These are phyloP conservation scores for Coemansia sp. DNA, from an alignment of 192 early-diverging fungal species.

Conservation along the genomic window DNA sequence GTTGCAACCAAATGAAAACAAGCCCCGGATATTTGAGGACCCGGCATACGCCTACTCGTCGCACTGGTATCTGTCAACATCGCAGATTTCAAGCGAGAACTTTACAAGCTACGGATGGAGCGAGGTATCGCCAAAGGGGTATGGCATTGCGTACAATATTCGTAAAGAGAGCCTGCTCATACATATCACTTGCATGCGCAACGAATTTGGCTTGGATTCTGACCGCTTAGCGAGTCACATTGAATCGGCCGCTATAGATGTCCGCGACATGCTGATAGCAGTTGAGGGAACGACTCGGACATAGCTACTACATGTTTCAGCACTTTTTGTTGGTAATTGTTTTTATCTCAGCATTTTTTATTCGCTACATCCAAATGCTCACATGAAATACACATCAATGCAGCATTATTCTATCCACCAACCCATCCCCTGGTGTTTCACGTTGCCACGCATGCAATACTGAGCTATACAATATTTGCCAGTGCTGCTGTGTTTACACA, in stretches of 20 bases:
- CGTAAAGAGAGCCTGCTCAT: slow-evolving; percentile 80
- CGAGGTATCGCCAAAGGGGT: slow-evolving; percentile 84
- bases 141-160: slow-evolving; percentile 94
- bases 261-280: slow-evolving; percentile 53
- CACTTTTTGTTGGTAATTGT: not conserved
- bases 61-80: slow-evolving; percentile 94
- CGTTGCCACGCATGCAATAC: too few relatives aligned
- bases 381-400: too few relatives aligned
- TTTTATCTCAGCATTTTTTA: too few relatives aligned
- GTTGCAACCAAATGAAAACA: slow-evolving; percentile 67
- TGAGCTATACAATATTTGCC: too few relatives aligned
- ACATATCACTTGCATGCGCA: slow-evolving; percentile 74
- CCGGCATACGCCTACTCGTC: slow-evolving; percentile 75
- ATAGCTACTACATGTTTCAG: not conserved
- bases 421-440: too few relatives aligned
- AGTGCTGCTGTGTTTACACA: too few relatives aligned
- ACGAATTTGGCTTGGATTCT: slow-evolving; percentile 52
- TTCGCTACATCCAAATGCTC: too few relatives aligned
- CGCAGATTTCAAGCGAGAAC: slow-evolving; percentile 87
- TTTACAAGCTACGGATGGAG: slow-evolving; percentile 95
- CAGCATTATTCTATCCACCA: too few relatives aligned
- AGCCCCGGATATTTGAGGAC: slow-evolving; percentile 84
- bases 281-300: not conserved
- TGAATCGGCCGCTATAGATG: slow-evolving; percentile 80
- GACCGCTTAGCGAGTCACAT: slow-evolving; percentile 69